Percentiles rank a stretch among this genome's conserved stretches.
Evolutionary conservation across 2,329 filamentous ascomycete genomes (phyloP).

Genomic region (Kalaharituber pfeilii): DNA sequence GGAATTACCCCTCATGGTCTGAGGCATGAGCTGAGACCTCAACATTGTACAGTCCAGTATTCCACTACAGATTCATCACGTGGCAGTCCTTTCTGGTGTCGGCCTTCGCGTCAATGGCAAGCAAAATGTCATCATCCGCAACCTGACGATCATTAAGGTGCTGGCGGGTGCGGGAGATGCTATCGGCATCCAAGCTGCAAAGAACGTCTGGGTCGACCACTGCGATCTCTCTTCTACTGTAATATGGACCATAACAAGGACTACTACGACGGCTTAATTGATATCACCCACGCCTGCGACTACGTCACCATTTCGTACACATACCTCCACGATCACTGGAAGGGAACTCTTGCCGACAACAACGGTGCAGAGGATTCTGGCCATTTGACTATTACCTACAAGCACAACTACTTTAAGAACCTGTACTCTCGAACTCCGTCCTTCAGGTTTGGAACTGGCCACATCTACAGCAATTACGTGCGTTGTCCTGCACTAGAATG

Average conservation of each 20-base stretch:
- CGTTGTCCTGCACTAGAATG: too few species aligned
- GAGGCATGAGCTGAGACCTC: too few species aligned
- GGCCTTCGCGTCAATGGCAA: constrained; percentile 38
- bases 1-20: too few species aligned
- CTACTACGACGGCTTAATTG: constrained; percentile 50
- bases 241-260: constrained; percentile 46
- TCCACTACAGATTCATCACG: neutral
- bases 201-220: constrained; percentile 51
- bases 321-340: constrained; percentile 43
- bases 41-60: too few species aligned
- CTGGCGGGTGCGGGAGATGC: constrained; percentile 40
- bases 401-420: constrained; percentile 49
- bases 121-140: constrained; percentile 45
- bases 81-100: too few species aligned
- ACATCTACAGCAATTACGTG: constrained; percentile 37
- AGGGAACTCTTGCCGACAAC: constrained; percentile 41
- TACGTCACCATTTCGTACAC: constrained; percentile 37
- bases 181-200: constrained; percentile 40
- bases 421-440: constrained; percentile 46
- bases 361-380: constrained; percentile 43
- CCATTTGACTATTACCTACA: constrained; percentile 45
- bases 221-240: constrained; percentile 45
- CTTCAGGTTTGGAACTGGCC: constrained; percentile 48
- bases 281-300: constrained; percentile 46
- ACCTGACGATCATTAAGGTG: constrained; percentile 42